Conservation (phyloP, 345 rosid species). For the Eucalyptus erythrocorys region DNA sequence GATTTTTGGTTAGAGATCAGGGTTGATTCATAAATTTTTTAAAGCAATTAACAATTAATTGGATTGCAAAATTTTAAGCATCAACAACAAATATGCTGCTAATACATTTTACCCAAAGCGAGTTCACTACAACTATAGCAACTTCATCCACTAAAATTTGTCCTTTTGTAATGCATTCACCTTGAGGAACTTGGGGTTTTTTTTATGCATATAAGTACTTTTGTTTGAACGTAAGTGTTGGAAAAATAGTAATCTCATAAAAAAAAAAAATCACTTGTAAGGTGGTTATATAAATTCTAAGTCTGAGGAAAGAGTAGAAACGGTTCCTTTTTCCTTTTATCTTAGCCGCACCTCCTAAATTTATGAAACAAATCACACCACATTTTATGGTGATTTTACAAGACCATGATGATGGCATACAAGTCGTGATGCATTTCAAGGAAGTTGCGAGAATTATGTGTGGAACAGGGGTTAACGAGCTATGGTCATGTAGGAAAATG, state of each 20-base stretch:
- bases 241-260: too few relatives aligned
- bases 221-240: background rate
- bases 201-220: background rate
- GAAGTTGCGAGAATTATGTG: too few relatives aligned
- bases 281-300: background rate
- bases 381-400: background rate
- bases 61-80: fast-evolving
- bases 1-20: background rate
- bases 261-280: too few relatives aligned
- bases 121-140: fast-evolving
- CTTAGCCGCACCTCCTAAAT: background rate
- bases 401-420: fast-evolving
- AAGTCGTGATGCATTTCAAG: too few relatives aligned
- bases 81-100: fast-evolving
- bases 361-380: background rate
- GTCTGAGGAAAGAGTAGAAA: background rate
- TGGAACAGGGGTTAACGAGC: too few relatives aligned
- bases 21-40: too few relatives aligned
- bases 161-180: background rate
- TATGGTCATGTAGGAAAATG: too few relatives aligned
- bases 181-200: background rate
- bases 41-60: too few relatives aligned
- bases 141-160: too few relatives aligned
- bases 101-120: background rate
- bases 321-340: fast-evolving